Evolutionary conservation across 768 basidiomycete species (phyloP), one percentile per base, ranked within the genome.

Genomic region (Tricholomella constricta): DNA sequence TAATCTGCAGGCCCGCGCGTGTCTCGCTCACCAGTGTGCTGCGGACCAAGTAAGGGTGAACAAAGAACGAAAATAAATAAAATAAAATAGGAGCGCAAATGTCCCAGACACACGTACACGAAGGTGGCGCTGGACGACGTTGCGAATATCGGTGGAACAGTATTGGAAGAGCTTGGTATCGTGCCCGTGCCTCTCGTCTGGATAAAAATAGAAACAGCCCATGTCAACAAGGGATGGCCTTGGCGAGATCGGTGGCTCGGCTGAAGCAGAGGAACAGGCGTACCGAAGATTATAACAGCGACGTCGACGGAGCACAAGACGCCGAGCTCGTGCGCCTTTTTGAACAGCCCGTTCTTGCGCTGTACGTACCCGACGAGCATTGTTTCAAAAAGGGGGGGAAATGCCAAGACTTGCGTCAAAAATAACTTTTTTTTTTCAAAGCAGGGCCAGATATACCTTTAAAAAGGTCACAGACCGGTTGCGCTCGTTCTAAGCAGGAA

Each of bases 101-200:
- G 22, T 17, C 25, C 4, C n/a, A 15, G 8, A 8, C 27, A 25
- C 20, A 62, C 69, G 34, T 54, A 75, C 73, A 27, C 79, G 71
- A 35, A 81, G 58, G 64, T 87, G 85, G 46, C 84, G 78, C 57
- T 84, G 76, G 20, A 88, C 78, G 51, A 87, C 80, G 54, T 77
- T 73, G 51, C 79, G 73, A 52, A 81, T 77, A 62, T 86, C 83
- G 14, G 59, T 63, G 4, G 87, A 88, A 66, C 81, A 82, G 58
- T 88, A 88, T 62, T 88, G 84, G 67, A 84, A 85, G n/a, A 87
- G 76, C 66, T 87, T 88, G 59, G 82, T 67, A 61, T 85, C 80
- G 64, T 88, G 87, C 15, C 58, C 55, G 58, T 59, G 54, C 58
- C 58, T 59, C 43, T 59, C 58, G 34, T 56, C 58, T 59, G 34